Evolutionary conservation across 129 eudicot genomes (phyloP).

Genomic region (Glebionis coronaria): DNA sequence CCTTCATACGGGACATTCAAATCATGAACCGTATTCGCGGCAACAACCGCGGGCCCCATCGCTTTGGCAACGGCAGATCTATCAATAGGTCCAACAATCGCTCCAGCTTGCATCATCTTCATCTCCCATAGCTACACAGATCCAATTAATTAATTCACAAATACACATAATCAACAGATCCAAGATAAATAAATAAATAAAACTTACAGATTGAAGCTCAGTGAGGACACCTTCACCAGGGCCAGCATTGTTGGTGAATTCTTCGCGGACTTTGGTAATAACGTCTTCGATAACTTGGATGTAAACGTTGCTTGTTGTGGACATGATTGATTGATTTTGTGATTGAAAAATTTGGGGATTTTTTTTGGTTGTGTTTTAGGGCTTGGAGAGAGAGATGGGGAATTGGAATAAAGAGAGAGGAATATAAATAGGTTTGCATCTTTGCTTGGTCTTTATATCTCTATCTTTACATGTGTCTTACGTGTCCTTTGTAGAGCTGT

Average conservation of each 20-base stretch:
- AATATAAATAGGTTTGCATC: conserved; percentile 78
- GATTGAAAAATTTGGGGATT: not conserved
- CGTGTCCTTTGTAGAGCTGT: not conserved
- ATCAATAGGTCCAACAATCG: conserved; percentile 69
- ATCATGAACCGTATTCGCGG: conserved; percentile 70
- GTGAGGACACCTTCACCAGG: conserved; percentile 80
- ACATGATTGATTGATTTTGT: conserved; percentile 41
- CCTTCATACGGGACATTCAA: conserved; percentile 95
- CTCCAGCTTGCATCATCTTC: conserved; percentile 88
- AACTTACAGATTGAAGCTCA: conserved; percentile 84
- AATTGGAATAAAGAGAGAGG: conserved; percentile 61
- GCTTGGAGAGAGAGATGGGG: conserved; percentile 25
- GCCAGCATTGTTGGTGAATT: conserved; percentile 71
- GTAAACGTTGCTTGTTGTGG: conserved; percentile 74
- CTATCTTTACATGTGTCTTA: not conserved
- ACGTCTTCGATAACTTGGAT: conserved; percentile 86
- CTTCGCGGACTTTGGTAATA: conserved; percentile 78
- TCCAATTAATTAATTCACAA: not conserved
- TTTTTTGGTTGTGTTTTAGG: conserved; percentile 10
- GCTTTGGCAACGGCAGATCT: conserved; percentile 59
- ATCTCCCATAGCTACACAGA: conserved; percentile 73
- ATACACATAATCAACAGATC: not conserved
- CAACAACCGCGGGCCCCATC: conserved; percentile 56
- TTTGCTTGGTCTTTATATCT: conserved; percentile 12
- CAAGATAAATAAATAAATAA: conserved; percentile 11